phyloP scores from a whole-genome alignment of 306 rosid species.

The Morella rubra region DNA sequence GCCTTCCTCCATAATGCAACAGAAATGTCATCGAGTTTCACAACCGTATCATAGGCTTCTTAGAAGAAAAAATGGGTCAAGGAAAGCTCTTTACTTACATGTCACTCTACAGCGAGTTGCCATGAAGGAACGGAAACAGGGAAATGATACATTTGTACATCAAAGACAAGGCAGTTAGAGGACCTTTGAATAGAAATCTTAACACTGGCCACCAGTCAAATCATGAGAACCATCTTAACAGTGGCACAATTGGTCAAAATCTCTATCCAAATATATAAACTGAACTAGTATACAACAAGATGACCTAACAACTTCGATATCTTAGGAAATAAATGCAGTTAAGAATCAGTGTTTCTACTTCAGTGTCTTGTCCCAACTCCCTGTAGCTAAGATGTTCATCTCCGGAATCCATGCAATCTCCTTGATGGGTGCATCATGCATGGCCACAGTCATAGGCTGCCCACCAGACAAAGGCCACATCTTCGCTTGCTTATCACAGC shows the following conservation, averaged over 20 bases:
- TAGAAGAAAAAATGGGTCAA: not conserved
- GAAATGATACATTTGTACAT: not conserved
- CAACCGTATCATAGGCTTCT: not conserved
- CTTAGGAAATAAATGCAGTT: not conserved
- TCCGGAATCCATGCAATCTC: conserved; percentile 92
- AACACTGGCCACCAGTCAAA: not conserved
- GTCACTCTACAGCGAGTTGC: conserved; percentile 1
- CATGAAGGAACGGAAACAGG: not conserved
- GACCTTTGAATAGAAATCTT: not conserved
- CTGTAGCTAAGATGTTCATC: conserved; percentile 76
- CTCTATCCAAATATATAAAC: not conserved
- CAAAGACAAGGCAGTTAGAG: no score
- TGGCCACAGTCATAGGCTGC: conserved; percentile 81
- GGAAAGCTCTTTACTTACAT: not conserved
- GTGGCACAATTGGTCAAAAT: no score
- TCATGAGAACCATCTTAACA: not conserved
- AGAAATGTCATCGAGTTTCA: not conserved
- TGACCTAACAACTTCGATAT: not conserved
- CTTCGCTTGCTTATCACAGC: conserved; percentile 92
- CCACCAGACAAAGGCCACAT: conserved; percentile 96
- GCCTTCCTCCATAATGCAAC: not conserved
- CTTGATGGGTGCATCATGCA: conserved; percentile 87
- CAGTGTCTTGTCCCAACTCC: conserved; percentile 88
- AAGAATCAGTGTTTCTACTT: conserved; percentile 40
- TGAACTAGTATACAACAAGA: not conserved